These are phyloP conservation scores for Beta macrorhiza DNA, from an alignment of 179 eudicot species.

Conservation along the genomic window DNA sequence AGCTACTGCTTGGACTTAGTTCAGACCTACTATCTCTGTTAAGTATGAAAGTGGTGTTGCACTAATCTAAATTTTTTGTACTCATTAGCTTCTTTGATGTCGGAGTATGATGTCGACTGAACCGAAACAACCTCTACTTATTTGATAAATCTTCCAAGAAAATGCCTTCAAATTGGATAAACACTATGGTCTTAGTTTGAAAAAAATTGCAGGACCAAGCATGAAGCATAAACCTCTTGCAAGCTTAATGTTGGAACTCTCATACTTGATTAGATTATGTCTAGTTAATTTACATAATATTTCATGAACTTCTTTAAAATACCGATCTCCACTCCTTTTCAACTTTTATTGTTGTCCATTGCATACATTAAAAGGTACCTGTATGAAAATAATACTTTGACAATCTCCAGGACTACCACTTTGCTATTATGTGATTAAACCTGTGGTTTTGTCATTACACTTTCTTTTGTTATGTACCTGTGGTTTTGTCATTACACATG, in stretches of 20 bases:
- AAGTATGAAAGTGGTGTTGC: conserved; percentile 1
- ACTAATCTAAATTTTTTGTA: neutral
- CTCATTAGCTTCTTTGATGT: conserved; percentile 11
- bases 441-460: neutral
- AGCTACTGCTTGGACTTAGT: neutral
- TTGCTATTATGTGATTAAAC: neutral
- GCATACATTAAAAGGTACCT: too few relatives aligned
- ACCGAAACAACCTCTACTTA: neutral
- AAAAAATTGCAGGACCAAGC: neutral
- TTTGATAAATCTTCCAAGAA: neutral
- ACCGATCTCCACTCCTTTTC: too few relatives aligned
- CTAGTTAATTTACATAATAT: neutral
- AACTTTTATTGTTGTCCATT: too few relatives aligned
- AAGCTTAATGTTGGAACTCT: neutral
- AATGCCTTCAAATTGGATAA: neutral
- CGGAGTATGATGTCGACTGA: neutral
- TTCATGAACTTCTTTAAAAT: too few relatives aligned
- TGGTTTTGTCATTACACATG: neutral
- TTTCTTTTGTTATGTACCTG: neutral
- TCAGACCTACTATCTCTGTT: neutral
- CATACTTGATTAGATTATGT: neutral
- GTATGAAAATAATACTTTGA: neutral
- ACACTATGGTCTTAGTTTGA: neutral
- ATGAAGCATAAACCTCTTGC: neutral
- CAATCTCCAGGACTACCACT: too few relatives aligned